These are phyloP conservation scores for Phytopythium cucurbitacearum DNA, from an alignment of 352 stramenopile species.

Conservation along the genomic window DNA sequence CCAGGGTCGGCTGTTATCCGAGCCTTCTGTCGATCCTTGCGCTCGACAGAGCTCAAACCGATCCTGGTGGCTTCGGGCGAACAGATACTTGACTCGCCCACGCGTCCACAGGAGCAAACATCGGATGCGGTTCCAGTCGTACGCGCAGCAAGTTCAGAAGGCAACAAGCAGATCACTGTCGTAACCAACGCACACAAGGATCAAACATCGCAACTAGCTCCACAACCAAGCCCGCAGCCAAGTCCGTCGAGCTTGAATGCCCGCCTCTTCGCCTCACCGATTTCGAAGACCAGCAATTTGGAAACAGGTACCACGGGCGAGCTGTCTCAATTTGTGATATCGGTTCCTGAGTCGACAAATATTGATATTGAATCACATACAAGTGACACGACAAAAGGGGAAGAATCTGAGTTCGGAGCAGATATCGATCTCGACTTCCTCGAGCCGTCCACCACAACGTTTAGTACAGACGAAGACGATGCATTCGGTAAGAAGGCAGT, in stretches of 20 bases:
- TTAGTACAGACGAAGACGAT: conserved; percentile 9
- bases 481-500: too few species aligned
- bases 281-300: background rate
- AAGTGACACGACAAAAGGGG: background rate
- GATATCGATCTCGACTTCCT: conserved; percentile 25
- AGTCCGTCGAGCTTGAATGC: background rate
- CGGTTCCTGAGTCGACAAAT: too few species aligned
- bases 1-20: conserved; percentile 46
- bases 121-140: too few species aligned
- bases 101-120: too few species aligned
- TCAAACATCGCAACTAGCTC: background rate
- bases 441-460: conserved; percentile 10
- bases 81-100: background rate
- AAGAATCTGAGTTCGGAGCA: conserved; percentile 1
- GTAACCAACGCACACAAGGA: background rate
- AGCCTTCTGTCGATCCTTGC: conserved; percentile 40
- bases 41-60: conserved; percentile 25
- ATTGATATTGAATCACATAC: too few species aligned
- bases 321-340: too few species aligned
- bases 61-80: conserved; percentile 1
- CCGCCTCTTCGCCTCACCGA: conserved; percentile 1
- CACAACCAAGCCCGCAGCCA: background rate
- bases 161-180: too few species aligned
- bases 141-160: too few species aligned
- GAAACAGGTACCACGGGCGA: too few species aligned